phyloP scores from a whole-genome alignment of 148 eudicot species.

The Dysphania ambrosioides region DNA sequence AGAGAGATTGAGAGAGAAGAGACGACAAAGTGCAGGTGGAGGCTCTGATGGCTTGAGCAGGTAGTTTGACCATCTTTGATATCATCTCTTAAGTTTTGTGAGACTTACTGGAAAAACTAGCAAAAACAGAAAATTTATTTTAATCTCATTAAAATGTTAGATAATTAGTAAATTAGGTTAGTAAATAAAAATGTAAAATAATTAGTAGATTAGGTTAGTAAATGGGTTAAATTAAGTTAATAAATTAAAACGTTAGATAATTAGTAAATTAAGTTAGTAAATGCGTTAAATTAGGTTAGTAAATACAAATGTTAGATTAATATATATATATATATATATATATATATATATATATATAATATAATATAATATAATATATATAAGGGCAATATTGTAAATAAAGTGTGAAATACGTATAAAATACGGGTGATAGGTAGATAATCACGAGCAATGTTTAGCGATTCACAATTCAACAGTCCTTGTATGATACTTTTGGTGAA shows the following conservation, averaged over 20 bases:
- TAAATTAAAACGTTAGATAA: too few relatives aligned
- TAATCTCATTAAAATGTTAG: neutral
- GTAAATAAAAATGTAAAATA: too few relatives aligned
- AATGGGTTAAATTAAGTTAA: neutral
- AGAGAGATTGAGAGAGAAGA: conserved; percentile 58
- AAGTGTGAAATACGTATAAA: too few relatives aligned
- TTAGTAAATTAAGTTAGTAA: too few relatives aligned
- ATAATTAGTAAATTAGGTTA: conserved; percentile 19
- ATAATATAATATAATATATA: too few relatives aligned
- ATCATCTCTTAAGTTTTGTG: neutral
- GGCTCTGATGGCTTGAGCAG: conserved; percentile 25
- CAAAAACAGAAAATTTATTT: neutral
- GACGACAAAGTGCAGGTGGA: conserved; percentile 28
- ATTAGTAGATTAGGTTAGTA: too few relatives aligned
- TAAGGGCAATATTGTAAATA: too few relatives aligned
- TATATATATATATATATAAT: too few relatives aligned
- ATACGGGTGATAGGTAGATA: too few relatives aligned
- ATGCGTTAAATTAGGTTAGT: too few relatives aligned
- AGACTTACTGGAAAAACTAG: neutral
- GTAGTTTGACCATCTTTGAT: conserved; percentile 14
- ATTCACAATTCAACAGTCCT: neutral
- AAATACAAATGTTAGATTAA: too few relatives aligned
- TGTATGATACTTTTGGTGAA: neutral
- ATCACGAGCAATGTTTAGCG: neutral
- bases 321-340: too few relatives aligned